phyloP scores from a whole-genome alignment of 2,329 filamentous ascomycete species.

The Colletotrichum navitas region DNA sequence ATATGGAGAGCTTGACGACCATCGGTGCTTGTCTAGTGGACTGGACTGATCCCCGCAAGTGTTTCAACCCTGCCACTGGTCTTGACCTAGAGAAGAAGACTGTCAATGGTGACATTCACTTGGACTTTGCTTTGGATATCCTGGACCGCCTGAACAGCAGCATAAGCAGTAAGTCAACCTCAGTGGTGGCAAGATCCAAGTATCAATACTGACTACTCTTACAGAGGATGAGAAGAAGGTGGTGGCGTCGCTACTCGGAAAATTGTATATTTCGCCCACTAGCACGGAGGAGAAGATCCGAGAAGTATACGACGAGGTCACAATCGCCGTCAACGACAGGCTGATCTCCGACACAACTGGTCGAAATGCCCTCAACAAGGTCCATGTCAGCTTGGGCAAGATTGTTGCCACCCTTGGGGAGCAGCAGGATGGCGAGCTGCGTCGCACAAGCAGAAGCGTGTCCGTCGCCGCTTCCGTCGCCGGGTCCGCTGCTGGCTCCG shows the following conservation, averaged over 20 bases:
- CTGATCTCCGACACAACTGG: conserved; percentile 71
- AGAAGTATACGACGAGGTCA: conserved; percentile 68
- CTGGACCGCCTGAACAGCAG: conserved; percentile 78
- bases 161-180: conserved; percentile 71
- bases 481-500: conserved; percentile 2
- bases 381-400: conserved; percentile 75
- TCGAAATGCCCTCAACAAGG: conserved; percentile 75
- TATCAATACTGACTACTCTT: conserved; percentile 48
- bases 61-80: conserved; percentile 64
- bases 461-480: conserved; percentile 52
- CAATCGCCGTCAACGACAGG: conserved; percentile 73
- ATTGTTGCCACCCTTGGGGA: conserved; percentile 73
- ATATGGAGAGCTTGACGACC: conserved; percentile 82
- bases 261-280: conserved; percentile 81
- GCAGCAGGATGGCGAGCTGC: conserved; percentile 52
- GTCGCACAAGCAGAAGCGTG: conserved; percentile 58
- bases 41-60: conserved; percentile 95
- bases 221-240: conserved; percentile 89
- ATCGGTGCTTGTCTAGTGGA: conserved; percentile 89
- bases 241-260: conserved; percentile 81
- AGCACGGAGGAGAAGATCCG: conserved; percentile 70
- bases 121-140: conserved; percentile 82
- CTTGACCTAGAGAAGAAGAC: conserved; percentile 71
- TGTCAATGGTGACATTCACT: conserved; percentile 82
- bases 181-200: conserved; percentile 4